Percentiles rank a stretch among this genome's conserved stretches.
phyloP scores from a whole-genome alignment of 176 grass and related monocot species.

The Zizania latifolia region DNA sequence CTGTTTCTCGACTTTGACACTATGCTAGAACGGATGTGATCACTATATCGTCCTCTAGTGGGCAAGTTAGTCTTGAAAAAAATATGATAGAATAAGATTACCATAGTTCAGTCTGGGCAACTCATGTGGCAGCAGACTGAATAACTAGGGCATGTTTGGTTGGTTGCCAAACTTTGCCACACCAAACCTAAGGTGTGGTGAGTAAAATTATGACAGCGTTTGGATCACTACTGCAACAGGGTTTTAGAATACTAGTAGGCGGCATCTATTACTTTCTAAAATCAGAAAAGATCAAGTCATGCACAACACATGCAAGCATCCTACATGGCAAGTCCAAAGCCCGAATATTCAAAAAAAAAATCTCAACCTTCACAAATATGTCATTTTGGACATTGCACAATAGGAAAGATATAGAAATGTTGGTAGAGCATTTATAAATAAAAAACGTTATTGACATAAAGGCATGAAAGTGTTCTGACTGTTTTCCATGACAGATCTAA shows the following conservation, averaged over 20 bases:
- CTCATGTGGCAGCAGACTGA: not conserved
- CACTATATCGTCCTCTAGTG: too few relatives aligned
- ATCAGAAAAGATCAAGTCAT: not conserved
- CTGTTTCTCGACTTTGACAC: too few relatives aligned
- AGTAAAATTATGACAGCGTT: too few relatives aligned
- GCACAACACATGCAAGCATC: not conserved
- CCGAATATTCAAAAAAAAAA: not conserved
- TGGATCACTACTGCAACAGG: too few relatives aligned
- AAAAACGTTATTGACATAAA: not conserved
- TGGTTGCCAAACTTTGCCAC: too few relatives aligned
- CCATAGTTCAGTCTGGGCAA: not conserved
- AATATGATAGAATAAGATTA: not conserved
- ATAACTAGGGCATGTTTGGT: too few relatives aligned
- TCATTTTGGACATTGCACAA: not conserved
- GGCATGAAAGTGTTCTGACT: not conserved
- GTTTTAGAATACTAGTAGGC: not conserved
- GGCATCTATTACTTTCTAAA: not conserved
- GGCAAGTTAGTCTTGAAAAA: too few relatives aligned
- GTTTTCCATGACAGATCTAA: not conserved
- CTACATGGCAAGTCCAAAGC: not conserved
- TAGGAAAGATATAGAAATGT: not conserved
- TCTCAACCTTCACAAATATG: slow-evolving; percentile 6
- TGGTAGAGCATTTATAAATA: not conserved
- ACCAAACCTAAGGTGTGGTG: too few relatives aligned
- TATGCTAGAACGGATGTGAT: too few relatives aligned